phyloP scores from a whole-genome alignment of 2,329 filamentous ascomycete genomes.

The Dactylellina sp. region DNA sequence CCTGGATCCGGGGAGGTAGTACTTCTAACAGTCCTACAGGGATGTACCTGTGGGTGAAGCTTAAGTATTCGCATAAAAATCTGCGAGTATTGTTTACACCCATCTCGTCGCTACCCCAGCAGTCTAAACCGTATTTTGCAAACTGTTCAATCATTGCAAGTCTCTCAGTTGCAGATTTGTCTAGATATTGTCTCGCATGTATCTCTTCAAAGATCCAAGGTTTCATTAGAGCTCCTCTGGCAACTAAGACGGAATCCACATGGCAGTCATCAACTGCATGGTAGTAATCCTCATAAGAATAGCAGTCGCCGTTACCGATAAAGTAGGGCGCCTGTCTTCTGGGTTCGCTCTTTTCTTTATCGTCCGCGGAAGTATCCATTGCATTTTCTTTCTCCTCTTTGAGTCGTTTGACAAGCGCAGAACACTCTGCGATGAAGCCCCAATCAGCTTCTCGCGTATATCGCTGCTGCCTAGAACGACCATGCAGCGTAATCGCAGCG shows the following conservation, averaged over 20 bases:
- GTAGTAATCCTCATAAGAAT: conserved; percentile 89
- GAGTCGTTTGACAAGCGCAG: conserved; percentile 82
- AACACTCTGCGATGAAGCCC: conserved; percentile 91
- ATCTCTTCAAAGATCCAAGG: conserved; percentile 99
- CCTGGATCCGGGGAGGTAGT: conserved; percentile 87
- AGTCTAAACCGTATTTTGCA: conserved; percentile 86
- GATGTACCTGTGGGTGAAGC: conserved; percentile 91
- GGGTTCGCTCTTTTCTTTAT: conserved; percentile 68
- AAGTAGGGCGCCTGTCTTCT: conserved; percentile 71
- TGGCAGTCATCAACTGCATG: conserved; percentile 79
- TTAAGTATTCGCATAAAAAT: conserved; percentile 95
- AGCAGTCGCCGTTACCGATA: conserved; percentile 95
- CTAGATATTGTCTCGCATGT: conserved; percentile 87
- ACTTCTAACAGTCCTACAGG: conserved; percentile 88
- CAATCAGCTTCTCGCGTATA: conserved; percentile 95
- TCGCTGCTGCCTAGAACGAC: conserved; percentile 90
- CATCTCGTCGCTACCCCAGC: conserved; percentile 95
- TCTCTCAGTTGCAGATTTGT: conserved; percentile 91
- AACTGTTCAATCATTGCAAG: conserved; percentile 89
- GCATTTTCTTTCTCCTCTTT: conserved; percentile 75
- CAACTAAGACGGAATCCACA: conserved; percentile 96
- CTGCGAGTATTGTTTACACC: conserved; percentile 89
- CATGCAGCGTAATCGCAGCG: conserved; percentile 95
- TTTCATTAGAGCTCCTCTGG: conserved; percentile 94
- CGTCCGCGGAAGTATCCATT: conserved; percentile 78